phyloP scores from a whole-genome alignment of 768 basidiomycete genomes.

The Vishniacozyma victoriae region DNA sequence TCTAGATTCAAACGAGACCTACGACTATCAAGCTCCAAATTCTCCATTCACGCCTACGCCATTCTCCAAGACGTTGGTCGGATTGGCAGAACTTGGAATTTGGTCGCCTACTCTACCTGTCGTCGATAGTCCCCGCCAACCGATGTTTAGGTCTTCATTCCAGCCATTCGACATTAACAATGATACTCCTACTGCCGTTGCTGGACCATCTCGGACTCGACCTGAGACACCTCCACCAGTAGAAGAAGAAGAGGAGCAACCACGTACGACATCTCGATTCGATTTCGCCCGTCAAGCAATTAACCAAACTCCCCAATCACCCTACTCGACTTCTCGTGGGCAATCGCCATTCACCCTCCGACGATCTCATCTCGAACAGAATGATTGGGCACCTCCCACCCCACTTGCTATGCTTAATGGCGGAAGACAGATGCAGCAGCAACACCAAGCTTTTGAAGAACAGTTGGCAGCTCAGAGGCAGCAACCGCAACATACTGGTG shows the following conservation, averaged over 20 bases:
- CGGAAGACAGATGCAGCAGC: neutral
- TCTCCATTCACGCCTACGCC: conserved; percentile 24
- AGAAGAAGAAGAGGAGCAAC: conserved; percentile 6
- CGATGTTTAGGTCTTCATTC: conserved; percentile 14
- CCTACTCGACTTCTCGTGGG: conserved; percentile 11
- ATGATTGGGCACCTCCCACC: neutral
- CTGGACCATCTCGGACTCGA: conserved; percentile 9
- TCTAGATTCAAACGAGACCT: conserved; percentile 15
- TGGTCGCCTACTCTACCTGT: conserved; percentile 23
- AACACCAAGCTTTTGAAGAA: neutral
- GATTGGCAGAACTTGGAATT: conserved; percentile 33
- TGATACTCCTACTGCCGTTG: neutral
- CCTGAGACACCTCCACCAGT: neutral
- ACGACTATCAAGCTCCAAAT: conserved; percentile 7
- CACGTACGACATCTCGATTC: conserved; percentile 33
- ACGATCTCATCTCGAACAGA: neutral
- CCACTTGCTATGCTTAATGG: neutral
- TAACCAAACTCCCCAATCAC: conserved; percentile 2
- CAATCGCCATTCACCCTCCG: conserved; percentile 29
- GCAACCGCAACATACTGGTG: conserved; percentile 4
- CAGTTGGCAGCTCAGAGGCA: neutral
- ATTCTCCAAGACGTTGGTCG: conserved; percentile 29
- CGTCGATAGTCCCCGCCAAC: neutral
- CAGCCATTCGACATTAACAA: conserved; percentile 25
- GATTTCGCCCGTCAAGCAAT: conserved; percentile 38